Evolutionary conservation across 2,329 filamentous ascomycete genomes (phyloP), one percentile per base, ranked within the genome.

Genomic region (Cladosporium velox): DNA sequence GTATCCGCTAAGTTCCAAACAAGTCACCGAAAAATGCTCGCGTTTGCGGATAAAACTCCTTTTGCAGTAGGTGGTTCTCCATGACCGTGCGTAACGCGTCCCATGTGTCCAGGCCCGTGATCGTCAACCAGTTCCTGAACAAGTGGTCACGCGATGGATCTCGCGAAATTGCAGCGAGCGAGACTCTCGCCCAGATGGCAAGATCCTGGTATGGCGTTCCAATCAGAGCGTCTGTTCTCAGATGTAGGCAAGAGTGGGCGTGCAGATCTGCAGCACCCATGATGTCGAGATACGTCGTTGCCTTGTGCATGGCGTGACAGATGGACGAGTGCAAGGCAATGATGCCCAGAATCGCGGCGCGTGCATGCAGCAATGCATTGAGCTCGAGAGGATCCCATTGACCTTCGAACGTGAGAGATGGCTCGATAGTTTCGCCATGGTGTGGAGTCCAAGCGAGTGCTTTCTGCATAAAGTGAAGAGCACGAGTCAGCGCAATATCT

Each of bases 161-260:
- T 41, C 67, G 47, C n/a, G 75, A 74, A 1, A 69, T 69, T 12
- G 70, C 66, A 44, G 67, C 67, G 3, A 72, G 38, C 15, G 61
- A 68, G 54, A 70, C 68, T 18, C 69, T 58, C 1, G 71, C 55
- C 71, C 71, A 72, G 2, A 72, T 59, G 3, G 67, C 71, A 10
- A 70, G 28, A 6, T 70, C 59, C n/a, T 70, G 54, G 28, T 70
- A 72, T 28, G 68, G 70, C 4, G 70, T 72, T 6, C 68, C 69
- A 32, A 72, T 60, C 21, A 72, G 51, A 1, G 60, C 58, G 4
- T 68, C 64, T 1, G 67, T 72, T 12, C 61, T 49, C 14, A 72
- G 62, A 61, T 72, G 67, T 12, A 65, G 62, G 64, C 70, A 71
- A 7, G 70, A 67, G 11, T 51, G 49, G 0, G 65, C 65, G 58